These are phyloP conservation scores for Kodamaea fukazawae DNA, from an alignment of 805 yeast genomes.

Conservation along the genomic window DNA sequence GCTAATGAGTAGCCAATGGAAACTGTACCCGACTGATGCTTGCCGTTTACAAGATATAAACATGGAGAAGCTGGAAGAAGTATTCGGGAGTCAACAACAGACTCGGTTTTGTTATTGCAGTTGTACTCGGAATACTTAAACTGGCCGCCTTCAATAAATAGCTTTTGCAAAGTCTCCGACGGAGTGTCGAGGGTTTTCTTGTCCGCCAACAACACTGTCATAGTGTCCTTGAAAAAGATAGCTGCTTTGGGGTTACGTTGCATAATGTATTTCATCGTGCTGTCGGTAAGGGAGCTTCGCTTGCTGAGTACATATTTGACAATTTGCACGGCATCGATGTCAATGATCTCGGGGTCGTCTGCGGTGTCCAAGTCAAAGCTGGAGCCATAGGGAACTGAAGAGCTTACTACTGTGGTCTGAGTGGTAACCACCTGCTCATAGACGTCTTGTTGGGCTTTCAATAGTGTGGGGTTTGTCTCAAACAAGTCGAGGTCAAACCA, in stretches of 20 bases:
- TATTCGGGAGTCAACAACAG: not conserved
- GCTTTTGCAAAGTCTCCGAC: not conserved
- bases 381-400: too few species aligned
- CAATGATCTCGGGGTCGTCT: too few species aligned
- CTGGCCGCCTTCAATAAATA: not conserved
- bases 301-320: not conserved
- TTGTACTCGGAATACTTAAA: conserved; percentile 2
- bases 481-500: too few species aligned
- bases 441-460: too few species aligned
- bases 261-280: not conserved
- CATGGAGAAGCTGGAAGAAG: conserved; percentile 7
- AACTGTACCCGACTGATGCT: conserved; percentile 1
- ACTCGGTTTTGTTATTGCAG: not conserved
- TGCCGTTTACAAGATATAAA: not conserved
- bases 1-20: conserved; percentile 1
- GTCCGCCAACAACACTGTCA: conserved; percentile 2
- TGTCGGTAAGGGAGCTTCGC: not conserved
- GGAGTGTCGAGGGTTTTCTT: not conserved
- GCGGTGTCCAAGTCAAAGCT: too few species aligned
- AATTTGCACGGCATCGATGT: too few species aligned
- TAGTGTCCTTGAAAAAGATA: conserved; percentile 2
- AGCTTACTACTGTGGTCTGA: too few species aligned
- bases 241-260: conserved; percentile 6
- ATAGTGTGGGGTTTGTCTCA: too few species aligned
- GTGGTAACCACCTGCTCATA: too few species aligned